Conservation (phyloP, 2,329 filamentous ascomycete species). For the Colletotrichum sidae region DNA sequence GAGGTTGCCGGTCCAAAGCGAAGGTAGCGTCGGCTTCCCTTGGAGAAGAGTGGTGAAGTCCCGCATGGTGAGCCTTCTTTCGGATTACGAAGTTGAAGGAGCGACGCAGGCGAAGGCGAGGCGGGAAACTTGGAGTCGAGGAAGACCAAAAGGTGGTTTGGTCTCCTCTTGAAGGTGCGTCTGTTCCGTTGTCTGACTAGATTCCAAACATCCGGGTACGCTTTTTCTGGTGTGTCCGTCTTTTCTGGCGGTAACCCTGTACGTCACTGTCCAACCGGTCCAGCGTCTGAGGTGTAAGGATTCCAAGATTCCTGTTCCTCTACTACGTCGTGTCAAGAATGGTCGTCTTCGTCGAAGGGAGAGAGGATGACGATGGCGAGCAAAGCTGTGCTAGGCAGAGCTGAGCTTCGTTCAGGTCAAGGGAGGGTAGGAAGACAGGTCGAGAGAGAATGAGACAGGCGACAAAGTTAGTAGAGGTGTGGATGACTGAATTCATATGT, state of each 20-base stretch:
- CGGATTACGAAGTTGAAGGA: constrained; percentile 1
- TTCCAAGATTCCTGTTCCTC: constrained; percentile 15
- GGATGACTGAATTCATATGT: constrained; percentile 38
- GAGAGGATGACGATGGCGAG: constrained; percentile 1
- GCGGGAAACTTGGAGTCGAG: constrained; percentile 14
- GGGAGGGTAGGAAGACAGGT: constrained; percentile 27
- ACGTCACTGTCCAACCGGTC: constrained; percentile 25
- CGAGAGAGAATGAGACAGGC: constrained; percentile 29
- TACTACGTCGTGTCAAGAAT: constrained; percentile 1
- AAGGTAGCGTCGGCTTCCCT: constrained; percentile 53
- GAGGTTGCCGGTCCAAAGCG: constrained; percentile 54
- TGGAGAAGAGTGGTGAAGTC: constrained; percentile 51
- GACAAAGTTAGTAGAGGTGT: constrained; percentile 27
- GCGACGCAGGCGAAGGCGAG: constrained; percentile 13
- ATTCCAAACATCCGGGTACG: constrained; percentile 25
- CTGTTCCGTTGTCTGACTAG: constrained; percentile 22
- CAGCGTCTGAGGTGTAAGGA: constrained; percentile 3
- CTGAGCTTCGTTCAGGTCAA: background rate
- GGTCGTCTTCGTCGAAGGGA: constrained; percentile 11
- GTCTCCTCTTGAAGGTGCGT: constrained; percentile 25
- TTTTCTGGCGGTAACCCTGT: constrained; percentile 8
- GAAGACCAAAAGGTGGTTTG: constrained; percentile 4
- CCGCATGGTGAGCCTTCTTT: constrained; percentile 46
- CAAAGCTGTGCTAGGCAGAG: constrained; percentile 1
- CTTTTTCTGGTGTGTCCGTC: constrained; percentile 5